Base-by-base conservation (phyloP, 768 basidiomycete genomes). In the Coprinopsis cinerea region DNA sequence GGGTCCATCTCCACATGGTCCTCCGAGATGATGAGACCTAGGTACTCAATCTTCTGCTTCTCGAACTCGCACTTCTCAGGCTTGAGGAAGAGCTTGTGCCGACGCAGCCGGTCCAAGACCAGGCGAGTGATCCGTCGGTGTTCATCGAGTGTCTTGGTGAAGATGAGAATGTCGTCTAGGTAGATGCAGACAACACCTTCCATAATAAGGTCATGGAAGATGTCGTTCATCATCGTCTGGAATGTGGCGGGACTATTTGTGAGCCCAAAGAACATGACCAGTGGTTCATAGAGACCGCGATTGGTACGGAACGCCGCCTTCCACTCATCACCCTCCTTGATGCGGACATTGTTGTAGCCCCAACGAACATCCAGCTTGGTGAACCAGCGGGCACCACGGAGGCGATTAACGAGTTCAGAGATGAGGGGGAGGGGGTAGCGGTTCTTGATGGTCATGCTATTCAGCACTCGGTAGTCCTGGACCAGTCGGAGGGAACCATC, bases 251-350 rank as follows among this genome's bases (percentile, higher is more conserved):
- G 64, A 4, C 56, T 60, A 47, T 77, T 73, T 22, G 53, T 57
- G 1, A 68, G 42, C 1, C 64, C 62, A 37, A 69, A 69, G 34
- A 67, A 70, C 69, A 74, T 71, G 20, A 74, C 70, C 0, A 55
- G 26, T 9, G 57, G 67, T 54, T 73, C 64, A 44, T 66, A 75
- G 0, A 67, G 53, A 0, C 74, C 72, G 20, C 55, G 55, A 14
- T 66, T 61, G 0, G 65, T 70, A 1, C 43, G 50, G 57, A 54
- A 51, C 1, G 39, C 53, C 2, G 28, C 53, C 54, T 77, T 77
- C 66, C 65, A 69, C 53, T 74, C 60, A 49, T 76, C 64, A 2
- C 72, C 73, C 36, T 68, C 60, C 11, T 62, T 63, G 20, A 77
- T 67, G 1, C 68, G 56, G n/a, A 77, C 55, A 11, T 71, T 68